Evolutionary conservation across 805 yeast species (phyloP).

Genomic region (Ogataea ganodermae): DNA sequence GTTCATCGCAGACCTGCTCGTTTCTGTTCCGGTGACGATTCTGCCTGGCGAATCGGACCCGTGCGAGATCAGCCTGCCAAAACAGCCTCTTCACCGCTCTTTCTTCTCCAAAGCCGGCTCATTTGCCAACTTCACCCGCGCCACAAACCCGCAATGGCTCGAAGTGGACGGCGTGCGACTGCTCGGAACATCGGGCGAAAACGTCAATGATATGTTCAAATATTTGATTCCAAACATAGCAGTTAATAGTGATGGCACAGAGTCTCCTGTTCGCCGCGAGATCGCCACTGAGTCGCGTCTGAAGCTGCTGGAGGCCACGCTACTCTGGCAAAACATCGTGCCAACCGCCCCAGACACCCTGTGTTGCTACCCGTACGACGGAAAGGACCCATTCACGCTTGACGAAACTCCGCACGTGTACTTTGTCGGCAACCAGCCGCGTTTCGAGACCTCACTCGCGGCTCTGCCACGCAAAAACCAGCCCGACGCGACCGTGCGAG

Average conservation of each 20-base stretch:
- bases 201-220: slow-evolving; percentile 72
- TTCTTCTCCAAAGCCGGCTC: slow-evolving; percentile 50
- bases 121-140: slow-evolving; percentile 41
- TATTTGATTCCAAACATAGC: slow-evolving; percentile 52
- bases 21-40: slow-evolving; percentile 66
- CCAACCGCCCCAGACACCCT: slow-evolving; percentile 98
- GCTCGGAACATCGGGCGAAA: slow-evolving; percentile 84
- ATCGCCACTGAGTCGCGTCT: slow-evolving; percentile 58
- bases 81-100: slow-evolving; percentile 83
- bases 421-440: slow-evolving; percentile 81
- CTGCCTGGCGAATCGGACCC: slow-evolving; percentile 91
- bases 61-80: slow-evolving; percentile 81
- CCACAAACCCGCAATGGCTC: slow-evolving; percentile 77
- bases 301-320: slow-evolving; percentile 62
- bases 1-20: slow-evolving; percentile 56
- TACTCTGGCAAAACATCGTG: slow-evolving; percentile 82
- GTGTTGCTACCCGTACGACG: slow-evolving; percentile 81
- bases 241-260: slow-evolving; percentile 21
- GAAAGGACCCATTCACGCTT: slow-evolving; percentile 79
- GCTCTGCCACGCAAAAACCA: slow-evolving; percentile 38
- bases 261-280: slow-evolving; percentile 30
- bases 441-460: slow-evolving; percentile 49
- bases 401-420: slow-evolving; percentile 82
- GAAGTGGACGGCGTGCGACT: slow-evolving; percentile 57
- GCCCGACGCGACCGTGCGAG: slow-evolving; percentile 39